Percentiles rank a stretch among this genome's conserved stretches.
phyloP scores from a whole-genome alignment of 441 rosid genomes.

The Mallotus japonicus region DNA sequence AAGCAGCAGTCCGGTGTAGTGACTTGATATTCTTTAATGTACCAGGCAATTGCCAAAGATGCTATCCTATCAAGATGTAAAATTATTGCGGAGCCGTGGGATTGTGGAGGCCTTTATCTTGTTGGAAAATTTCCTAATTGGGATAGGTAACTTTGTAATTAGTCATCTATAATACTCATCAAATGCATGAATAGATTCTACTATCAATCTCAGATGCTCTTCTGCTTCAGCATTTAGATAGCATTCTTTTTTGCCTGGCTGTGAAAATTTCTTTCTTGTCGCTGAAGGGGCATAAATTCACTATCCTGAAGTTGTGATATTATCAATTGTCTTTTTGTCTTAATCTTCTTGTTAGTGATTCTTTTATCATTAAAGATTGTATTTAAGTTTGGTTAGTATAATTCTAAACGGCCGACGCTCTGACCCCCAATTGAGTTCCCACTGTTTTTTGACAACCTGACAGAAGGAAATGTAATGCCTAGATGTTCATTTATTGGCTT shows the following conservation, averaged over 20 bases:
- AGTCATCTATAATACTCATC: neutral
- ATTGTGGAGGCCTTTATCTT: constrained; percentile 93
- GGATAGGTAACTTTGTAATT: constrained; percentile 61
- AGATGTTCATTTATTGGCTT: no score
- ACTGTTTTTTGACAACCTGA: no score
- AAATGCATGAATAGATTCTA: neutral
- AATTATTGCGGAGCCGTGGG: constrained; percentile 97
- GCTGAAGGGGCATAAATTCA: no score
- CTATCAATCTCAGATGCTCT: neutral
- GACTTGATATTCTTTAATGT: constrained; percentile 23
- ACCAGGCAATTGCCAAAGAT: constrained; percentile 89
- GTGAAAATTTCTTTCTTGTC: neutral
- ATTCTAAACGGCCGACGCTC: no score
- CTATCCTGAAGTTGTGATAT: neutral
- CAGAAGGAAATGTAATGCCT: no score
- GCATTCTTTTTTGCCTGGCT: neutral
- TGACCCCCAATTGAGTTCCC: no score
- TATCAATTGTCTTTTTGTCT: neutral
- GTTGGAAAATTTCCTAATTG: constrained; percentile 94
- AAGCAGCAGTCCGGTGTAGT: constrained; percentile 9
- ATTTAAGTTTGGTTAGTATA: neutral
- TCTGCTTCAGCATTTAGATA: neutral
- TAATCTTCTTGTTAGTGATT: neutral
- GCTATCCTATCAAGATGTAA: constrained; percentile 75
- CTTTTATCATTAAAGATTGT: neutral